phyloP scores from a whole-genome alignment of 2,329 filamentous ascomycete genomes.

The Aureobasidium subglaciale region DNA sequence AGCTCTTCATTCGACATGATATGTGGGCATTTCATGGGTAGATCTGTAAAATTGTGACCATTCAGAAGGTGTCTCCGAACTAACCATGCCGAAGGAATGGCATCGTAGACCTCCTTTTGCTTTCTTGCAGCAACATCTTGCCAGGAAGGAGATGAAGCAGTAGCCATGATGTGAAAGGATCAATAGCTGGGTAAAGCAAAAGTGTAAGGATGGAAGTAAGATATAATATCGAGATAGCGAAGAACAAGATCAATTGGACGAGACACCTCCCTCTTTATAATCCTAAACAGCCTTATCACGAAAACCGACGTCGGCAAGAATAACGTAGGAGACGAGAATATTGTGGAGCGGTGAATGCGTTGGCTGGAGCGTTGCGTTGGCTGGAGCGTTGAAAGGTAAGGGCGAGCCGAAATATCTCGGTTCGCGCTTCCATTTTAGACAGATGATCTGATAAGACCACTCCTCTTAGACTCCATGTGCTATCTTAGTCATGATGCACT shows the following conservation, averaged over 20 bases:
- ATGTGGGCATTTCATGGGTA: not conserved
- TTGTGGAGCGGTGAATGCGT: conserved; percentile 10
- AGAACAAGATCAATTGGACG: not conserved
- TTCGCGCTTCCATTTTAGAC: not conserved
- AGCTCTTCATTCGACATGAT: conserved; percentile 14
- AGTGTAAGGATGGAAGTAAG: not conserved
- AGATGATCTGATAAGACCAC: not conserved
- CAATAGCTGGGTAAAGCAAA: not conserved
- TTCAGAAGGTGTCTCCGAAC: not conserved
- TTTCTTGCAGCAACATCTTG: conserved; percentile 1
- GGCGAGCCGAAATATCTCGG: not conserved
- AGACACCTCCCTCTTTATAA: not conserved
- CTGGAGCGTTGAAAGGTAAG: not conserved
- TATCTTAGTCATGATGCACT: too few relatives aligned
- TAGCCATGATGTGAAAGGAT: not conserved
- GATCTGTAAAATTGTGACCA: not conserved
- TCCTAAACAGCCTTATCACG: not conserved
- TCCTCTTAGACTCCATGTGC: not conserved
- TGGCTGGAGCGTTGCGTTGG: not conserved
- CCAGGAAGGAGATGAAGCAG: not conserved
- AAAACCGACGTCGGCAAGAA: not conserved
- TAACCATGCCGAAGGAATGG: conserved; percentile 4
- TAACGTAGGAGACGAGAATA: too few relatives aligned
- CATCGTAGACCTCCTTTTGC: conserved; percentile 1
- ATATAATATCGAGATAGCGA: not conserved